phyloP scores from a whole-genome alignment of 2,329 filamentous ascomycete species.

The Ramularia endophylla region DNA sequence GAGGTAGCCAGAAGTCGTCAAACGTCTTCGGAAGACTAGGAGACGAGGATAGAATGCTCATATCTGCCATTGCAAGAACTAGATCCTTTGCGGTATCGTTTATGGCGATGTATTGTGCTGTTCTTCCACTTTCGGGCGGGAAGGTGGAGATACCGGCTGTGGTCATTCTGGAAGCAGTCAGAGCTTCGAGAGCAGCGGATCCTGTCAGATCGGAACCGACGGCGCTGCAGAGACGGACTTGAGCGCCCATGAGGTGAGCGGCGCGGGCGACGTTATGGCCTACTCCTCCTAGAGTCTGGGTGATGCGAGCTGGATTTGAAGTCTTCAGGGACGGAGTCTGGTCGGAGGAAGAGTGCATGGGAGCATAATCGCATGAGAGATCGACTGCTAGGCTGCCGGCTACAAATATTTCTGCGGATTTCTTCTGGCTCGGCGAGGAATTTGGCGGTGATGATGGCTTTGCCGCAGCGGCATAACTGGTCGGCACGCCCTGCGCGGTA shows the following conservation, averaged over 20 bases:
- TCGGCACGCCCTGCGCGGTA: slow-evolving; percentile 11
- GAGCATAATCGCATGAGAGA: slow-evolving; percentile 20
- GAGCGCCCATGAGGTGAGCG: slow-evolving; percentile 61
- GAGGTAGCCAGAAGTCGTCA: slow-evolving; percentile 54
- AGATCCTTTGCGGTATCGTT: slow-evolving; percentile 81
- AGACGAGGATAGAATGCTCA: slow-evolving; percentile 62
- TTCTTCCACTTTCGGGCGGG: slow-evolving; percentile 46
- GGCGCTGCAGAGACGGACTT: slow-evolving; percentile 70
- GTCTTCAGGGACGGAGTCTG: slow-evolving; percentile 57
- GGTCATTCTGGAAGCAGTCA: slow-evolving; percentile 60
- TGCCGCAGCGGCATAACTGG: not conserved
- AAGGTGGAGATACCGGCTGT: slow-evolving; percentile 54
- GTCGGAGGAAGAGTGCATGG: slow-evolving; percentile 32
- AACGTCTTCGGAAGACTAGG: slow-evolving; percentile 34
- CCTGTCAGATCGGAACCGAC: slow-evolving; percentile 77
- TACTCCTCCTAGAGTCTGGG: slow-evolving; percentile 81
- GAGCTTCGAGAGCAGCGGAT: slow-evolving; percentile 60
- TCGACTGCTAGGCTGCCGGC: slow-evolving; percentile 74
- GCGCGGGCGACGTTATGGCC: slow-evolving; percentile 88
- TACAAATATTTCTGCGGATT: slow-evolving; percentile 64
- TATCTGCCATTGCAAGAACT: slow-evolving; percentile 91
- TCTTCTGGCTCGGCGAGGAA: not conserved
- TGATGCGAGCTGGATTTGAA: slow-evolving; percentile 78
- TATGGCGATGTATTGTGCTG: slow-evolving; percentile 85
- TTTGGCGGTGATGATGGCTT: not conserved